Conservation (phyloP, 345 rosid genomes). For the Gossypium sturtianum region DNA sequence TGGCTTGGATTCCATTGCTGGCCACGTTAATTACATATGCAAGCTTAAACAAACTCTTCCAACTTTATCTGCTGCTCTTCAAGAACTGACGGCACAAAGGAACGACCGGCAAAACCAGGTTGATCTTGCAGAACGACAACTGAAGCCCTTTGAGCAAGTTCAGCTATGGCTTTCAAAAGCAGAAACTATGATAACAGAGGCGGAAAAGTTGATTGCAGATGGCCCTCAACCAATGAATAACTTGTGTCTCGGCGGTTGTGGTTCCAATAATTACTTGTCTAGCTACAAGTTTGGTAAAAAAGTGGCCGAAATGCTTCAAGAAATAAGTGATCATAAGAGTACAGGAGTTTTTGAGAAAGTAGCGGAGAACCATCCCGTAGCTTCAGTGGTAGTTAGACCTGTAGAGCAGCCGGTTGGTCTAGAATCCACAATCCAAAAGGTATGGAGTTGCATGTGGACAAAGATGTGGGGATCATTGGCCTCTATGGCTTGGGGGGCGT, state of each 20-base stretch:
- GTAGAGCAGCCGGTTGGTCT: no score
- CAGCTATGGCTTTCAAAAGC: slow-evolving; percentile 28
- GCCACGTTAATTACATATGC: background rate
- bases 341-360: slow-evolving; percentile 25
- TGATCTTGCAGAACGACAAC: slow-evolving; percentile 26
- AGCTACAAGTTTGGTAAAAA: slow-evolving; percentile 20
- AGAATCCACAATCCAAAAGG: no score
- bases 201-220: slow-evolving; percentile 17
- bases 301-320: slow-evolving; percentile 20
- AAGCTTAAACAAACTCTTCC: background rate
- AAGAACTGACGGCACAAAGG: slow-evolving; percentile 17
- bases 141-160: slow-evolving; percentile 23
- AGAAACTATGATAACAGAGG: slow-evolving; percentile 19
- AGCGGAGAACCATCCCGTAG: background rate
- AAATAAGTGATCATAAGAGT: slow-evolving; percentile 21
- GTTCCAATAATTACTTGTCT: background rate
- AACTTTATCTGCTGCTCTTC: background rate
- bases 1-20: background rate
- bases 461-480: no score
- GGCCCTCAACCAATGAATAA: slow-evolving; percentile 10
- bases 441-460: no score
- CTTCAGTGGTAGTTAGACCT: no score
- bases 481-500: no score
- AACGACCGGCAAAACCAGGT: slow-evolving; percentile 17
- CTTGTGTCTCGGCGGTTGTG: background rate